A percentile compares a stretch with the other conserved stretches of the same genome.
phyloP scores from a whole-genome alignment of 1,139 yeast species.

The Yamadazyma dushanensis region DNA sequence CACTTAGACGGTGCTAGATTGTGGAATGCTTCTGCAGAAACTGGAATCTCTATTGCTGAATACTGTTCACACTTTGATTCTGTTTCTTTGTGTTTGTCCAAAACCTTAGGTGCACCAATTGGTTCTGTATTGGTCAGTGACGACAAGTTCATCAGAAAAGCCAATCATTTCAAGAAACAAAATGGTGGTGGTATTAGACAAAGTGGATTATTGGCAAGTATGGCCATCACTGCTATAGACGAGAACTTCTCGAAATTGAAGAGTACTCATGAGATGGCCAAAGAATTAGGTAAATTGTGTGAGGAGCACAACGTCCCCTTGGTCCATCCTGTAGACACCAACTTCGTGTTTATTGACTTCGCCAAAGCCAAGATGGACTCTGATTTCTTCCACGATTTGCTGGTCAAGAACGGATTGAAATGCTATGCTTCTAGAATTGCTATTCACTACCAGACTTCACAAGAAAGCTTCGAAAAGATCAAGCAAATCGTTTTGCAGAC shows the following conservation, averaged over 20 bases:
- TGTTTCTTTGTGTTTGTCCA: conserved; percentile 47
- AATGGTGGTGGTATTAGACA: conserved; percentile 51
- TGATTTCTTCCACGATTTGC: conserved; percentile 53
- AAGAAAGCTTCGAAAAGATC: conserved; percentile 64
- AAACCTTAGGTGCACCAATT: conserved; percentile 48
- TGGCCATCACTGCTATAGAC: conserved; percentile 72
- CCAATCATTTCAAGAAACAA: conserved; percentile 49
- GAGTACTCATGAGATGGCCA: conserved; percentile 67
- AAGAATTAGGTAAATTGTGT: conserved; percentile 64
- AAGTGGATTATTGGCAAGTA: conserved; percentile 39
- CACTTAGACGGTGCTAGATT: conserved; percentile 51
- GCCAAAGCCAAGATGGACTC: conserved; percentile 61
- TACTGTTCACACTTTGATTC: conserved; percentile 44
- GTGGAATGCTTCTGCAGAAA: conserved; percentile 46
- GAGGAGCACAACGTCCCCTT: conserved; percentile 47
- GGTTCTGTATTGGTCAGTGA: conserved; percentile 44
- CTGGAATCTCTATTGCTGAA: conserved; percentile 39
- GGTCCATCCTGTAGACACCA: conserved; percentile 80
- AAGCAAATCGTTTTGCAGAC: conserved; percentile 63
- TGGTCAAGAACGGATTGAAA: conserved; percentile 59
- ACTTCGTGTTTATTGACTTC: conserved; percentile 78
- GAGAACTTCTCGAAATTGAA: conserved; percentile 65
- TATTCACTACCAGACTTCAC: conserved; percentile 78
- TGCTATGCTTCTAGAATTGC: conserved; percentile 78
- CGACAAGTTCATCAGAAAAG: conserved; percentile 34